These are phyloP conservation scores for Kondoa subrosea DNA, from an alignment of 768 basidiomycete genomes.

Conservation along the genomic window DNA sequence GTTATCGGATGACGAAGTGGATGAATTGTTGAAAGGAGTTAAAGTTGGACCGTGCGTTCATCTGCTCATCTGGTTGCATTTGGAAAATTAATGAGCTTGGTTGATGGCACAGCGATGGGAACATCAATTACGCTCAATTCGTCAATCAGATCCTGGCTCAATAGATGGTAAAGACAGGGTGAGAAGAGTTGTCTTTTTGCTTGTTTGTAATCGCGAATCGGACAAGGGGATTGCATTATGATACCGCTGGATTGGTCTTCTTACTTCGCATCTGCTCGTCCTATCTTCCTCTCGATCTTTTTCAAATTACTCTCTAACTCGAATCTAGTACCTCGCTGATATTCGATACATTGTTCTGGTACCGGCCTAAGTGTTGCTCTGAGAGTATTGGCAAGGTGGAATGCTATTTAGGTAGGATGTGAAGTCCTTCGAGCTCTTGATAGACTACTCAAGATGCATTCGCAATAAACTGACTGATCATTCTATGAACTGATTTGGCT, in stretches of 20 bases:
- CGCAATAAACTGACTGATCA: too few relatives aligned
- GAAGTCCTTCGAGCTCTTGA: too few relatives aligned
- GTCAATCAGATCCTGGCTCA: slow-evolving; percentile 85
- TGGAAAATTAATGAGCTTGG: not conserved
- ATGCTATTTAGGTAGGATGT: too few relatives aligned
- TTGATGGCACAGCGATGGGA: slow-evolving; percentile 59
- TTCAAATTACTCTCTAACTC: too few relatives aligned
- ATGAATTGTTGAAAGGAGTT: slow-evolving; percentile 89
- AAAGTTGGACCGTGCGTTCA: slow-evolving; percentile 40
- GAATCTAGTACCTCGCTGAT: too few relatives aligned
- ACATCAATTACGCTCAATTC: slow-evolving; percentile 93
- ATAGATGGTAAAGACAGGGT: slow-evolving; percentile 37
- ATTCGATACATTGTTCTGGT: too few relatives aligned
- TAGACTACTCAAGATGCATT: too few relatives aligned
- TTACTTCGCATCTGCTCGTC: not conserved
- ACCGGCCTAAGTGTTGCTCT: too few relatives aligned
- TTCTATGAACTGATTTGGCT: too few relatives aligned
- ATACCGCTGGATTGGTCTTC: not conserved
- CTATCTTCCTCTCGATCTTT: not conserved
- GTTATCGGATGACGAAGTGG: slow-evolving; percentile 94
- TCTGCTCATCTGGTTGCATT: slow-evolving; percentile 7
- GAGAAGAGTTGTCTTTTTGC: too few relatives aligned
- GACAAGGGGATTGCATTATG: too few relatives aligned
- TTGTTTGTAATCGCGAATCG: not conserved
- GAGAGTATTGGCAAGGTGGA: too few relatives aligned